Percentiles rank a stretch among this genome's conserved stretches.
phyloP scores from a whole-genome alignment of 768 basidiomycete genomes.

The Termitomyces sp. region DNA sequence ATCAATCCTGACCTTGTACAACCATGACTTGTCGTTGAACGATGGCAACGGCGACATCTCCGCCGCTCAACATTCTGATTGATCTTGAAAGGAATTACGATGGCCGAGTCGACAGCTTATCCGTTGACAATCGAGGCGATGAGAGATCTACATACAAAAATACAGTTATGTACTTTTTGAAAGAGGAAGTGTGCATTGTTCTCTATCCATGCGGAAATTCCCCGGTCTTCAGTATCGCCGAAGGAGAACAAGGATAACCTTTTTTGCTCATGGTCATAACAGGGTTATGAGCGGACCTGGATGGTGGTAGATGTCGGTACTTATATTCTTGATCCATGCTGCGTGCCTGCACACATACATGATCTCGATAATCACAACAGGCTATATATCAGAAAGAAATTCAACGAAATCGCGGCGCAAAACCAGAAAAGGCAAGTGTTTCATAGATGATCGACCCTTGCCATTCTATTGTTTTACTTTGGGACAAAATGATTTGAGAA shows the following conservation, averaged over 20 bases:
- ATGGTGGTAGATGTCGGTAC: background rate
- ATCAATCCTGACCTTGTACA: constrained; percentile 49
- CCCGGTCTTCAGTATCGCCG: background rate
- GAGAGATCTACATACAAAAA: background rate
- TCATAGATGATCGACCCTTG: background rate
- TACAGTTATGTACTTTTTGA: background rate
- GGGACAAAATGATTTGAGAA: background rate
- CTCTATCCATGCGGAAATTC: background rate
- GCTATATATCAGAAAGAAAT: too few relatives aligned
- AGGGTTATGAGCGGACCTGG: background rate
- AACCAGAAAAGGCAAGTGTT: constrained; percentile 4
- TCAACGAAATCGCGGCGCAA: constrained; percentile 1
- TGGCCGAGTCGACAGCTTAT: background rate
- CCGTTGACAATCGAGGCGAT: background rate
- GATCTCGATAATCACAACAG: too few relatives aligned
- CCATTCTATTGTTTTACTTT: background rate
- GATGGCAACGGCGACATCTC: constrained; percentile 61
- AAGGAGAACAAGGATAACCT: constrained; percentile 6
- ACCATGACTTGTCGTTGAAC: constrained; percentile 64
- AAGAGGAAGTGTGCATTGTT: background rate
- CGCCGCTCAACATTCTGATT: constrained; percentile 39
- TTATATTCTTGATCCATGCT: background rate
- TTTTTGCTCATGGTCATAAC: background rate
- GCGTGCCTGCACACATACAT: background rate
- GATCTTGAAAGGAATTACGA: background rate